phyloP scores from a whole-genome alignment of 208 protist species.

The Angomonas deanei region DNA sequence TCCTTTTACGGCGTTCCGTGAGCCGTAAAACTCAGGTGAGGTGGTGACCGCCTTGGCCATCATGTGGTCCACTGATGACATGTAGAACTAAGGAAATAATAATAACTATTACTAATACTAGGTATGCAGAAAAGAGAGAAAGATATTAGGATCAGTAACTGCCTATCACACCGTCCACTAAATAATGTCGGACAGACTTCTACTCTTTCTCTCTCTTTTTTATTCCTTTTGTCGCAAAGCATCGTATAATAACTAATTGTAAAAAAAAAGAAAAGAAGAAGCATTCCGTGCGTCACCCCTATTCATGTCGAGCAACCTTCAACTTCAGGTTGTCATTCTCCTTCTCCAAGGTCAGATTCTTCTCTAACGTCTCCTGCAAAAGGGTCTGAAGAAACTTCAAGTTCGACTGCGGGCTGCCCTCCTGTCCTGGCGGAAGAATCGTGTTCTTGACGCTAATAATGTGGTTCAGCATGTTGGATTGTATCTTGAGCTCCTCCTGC shows the following conservation, averaged over 20 bases:
- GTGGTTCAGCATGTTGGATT: slow-evolving; percentile 30
- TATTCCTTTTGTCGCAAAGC: background rate
- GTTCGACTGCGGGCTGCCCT: slow-evolving; percentile 20
- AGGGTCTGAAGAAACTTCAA: slow-evolving; percentile 54
- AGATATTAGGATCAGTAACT: too few species aligned
- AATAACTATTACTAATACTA: too few species aligned
- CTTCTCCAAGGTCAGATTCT: slow-evolving; percentile 54
- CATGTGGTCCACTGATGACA: slow-evolving; percentile 59
- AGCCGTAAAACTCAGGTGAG: slow-evolving; percentile 53
- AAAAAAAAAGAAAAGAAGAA: slow-evolving; percentile 16
- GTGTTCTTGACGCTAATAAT: slow-evolving; percentile 16
- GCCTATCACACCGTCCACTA: too few species aligned
- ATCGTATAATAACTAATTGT: slow-evolving; percentile 7
- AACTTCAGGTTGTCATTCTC: slow-evolving; percentile 20
- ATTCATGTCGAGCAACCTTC: background rate
- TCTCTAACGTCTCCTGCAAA: slow-evolving; percentile 50
- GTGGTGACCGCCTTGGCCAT: slow-evolving; percentile 83
- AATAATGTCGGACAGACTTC: background rate
- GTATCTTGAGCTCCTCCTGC: slow-evolving; percentile 22
- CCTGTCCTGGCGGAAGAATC: slow-evolving; percentile 13
- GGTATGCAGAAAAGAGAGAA: too few species aligned
- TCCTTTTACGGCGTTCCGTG: slow-evolving; percentile 59
- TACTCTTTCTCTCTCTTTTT: background rate
- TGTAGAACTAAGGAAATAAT: background rate
- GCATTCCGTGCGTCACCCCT: background rate